Percentiles rank a stretch among this genome's conserved stretches.
Conservation (phyloP, 345 rosid genomes). For the Sonneratia caseolaris region DNA sequence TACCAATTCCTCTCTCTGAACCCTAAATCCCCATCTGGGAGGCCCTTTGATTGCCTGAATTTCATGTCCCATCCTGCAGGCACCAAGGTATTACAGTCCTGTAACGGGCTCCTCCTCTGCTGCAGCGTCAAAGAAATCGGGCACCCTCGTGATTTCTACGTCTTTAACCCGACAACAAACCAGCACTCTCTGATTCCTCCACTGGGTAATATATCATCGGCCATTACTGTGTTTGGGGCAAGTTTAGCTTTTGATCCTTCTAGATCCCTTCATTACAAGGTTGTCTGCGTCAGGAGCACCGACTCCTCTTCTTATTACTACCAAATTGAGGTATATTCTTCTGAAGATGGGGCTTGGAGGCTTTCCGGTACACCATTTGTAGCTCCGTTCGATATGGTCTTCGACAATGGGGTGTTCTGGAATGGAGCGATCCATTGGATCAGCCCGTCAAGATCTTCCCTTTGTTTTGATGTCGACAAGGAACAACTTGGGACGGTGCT, state of each 20-base stretch:
- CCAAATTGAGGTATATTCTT: slow-evolving; percentile 20
- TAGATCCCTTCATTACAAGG: slow-evolving; percentile 10
- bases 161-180: slow-evolving; percentile 27
- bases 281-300: slow-evolving; percentile 16
- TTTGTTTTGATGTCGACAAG: slow-evolving; percentile 15
- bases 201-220: neutral
- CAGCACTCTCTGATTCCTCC: slow-evolving; percentile 15
- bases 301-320: neutral
- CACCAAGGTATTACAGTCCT: slow-evolving; percentile 26
- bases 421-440: slow-evolving; percentile 25
- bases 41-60: slow-evolving; percentile 7
- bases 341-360: slow-evolving; percentile 15
- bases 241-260: slow-evolving; percentile 18
- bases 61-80: slow-evolving; percentile 17
- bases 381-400: slow-evolving; percentile 19
- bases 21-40: neutral
- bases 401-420: slow-evolving; percentile 23
- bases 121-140: slow-evolving; percentile 18
- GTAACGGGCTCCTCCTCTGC: slow-evolving; percentile 29
- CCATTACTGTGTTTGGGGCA: slow-evolving; percentile 10
- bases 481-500: slow-evolving; percentile 7
- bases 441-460: slow-evolving; percentile 14
- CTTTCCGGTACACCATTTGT: slow-evolving; percentile 12
- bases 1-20: slow-evolving; percentile 14
- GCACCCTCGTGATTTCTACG: slow-evolving; percentile 9